These are phyloP conservation scores for Raphanus raphanistrum DNA, from an alignment of 345 rosid genomes.

Conservation along the genomic window DNA sequence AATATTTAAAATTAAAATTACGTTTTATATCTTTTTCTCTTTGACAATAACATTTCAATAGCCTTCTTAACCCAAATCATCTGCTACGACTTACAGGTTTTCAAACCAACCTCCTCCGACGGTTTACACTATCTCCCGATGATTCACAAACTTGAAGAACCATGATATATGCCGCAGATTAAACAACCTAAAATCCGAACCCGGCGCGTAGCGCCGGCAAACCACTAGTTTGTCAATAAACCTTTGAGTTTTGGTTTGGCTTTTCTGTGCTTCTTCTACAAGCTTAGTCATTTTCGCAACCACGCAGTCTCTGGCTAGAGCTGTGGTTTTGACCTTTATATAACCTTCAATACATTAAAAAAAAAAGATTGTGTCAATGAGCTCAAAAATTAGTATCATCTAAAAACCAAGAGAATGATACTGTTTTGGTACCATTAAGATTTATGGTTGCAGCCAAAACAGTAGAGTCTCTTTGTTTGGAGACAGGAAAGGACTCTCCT, in stretches of 20 bases:
- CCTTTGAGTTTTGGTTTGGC: constrained; percentile 70
- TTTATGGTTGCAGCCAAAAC: constrained; percentile 92
- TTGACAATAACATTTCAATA: too few relatives aligned
- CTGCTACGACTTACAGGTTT: too few relatives aligned
- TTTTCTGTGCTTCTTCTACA: constrained; percentile 91
- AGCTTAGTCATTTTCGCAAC: constrained; percentile 87
- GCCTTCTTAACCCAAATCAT: too few relatives aligned
- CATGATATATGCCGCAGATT: too few relatives aligned
- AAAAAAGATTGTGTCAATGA: neutral
- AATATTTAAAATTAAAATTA: too few relatives aligned
- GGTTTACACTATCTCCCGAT: too few relatives aligned
- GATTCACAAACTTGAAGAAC: too few relatives aligned
- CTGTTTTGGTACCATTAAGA: constrained; percentile 52
- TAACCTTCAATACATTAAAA: constrained; percentile 48
- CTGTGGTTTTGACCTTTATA: constrained; percentile 67
- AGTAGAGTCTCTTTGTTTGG: constrained; percentile 58
- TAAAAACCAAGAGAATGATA: neutral
- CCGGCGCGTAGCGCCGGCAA: too few relatives aligned
- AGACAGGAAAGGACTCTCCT: constrained; percentile 82
- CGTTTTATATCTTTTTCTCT: too few relatives aligned
- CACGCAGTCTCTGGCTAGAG: constrained; percentile 72
- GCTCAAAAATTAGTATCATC: neutral
- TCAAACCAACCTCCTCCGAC: too few relatives aligned
- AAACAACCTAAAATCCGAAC: too few relatives aligned
- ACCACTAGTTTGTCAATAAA: constrained; percentile 72